phyloP scores from a whole-genome alignment of 345 rosid species.

The Trapa bicornis region DNA sequence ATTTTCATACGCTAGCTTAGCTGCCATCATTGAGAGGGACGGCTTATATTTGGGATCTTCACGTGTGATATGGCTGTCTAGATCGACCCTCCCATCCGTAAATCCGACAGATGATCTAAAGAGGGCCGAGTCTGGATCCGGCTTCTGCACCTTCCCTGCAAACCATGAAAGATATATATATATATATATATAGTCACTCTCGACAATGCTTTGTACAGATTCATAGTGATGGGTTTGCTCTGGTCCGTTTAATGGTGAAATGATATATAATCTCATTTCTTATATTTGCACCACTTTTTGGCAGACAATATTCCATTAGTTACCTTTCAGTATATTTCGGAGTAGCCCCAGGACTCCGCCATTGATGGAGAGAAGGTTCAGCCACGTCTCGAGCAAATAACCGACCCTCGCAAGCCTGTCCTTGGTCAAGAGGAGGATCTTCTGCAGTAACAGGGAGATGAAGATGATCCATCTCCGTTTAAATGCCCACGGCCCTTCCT shows the following conservation, averaged over 20 bases:
- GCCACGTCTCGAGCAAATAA: conserved; percentile 16
- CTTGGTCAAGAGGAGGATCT: conserved; percentile 17
- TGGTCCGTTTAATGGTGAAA: neutral
- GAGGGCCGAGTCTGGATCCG: conserved; percentile 22
- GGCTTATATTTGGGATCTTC: conserved; percentile 25
- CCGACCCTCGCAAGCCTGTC: conserved; percentile 17
- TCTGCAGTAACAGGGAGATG: conserved; percentile 33
- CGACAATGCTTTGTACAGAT: too few species aligned
- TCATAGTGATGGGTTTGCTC: neutral
- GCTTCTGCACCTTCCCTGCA: conserved; percentile 32
- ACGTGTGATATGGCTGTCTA: conserved; percentile 22
- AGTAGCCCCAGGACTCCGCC: conserved; percentile 27
- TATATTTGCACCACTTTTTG: too few species aligned
- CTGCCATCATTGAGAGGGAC: conserved; percentile 37
- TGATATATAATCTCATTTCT: too few species aligned
- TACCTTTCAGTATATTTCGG: conserved; percentile 27
- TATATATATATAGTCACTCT: too few species aligned
- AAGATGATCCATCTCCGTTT: conserved; percentile 40
- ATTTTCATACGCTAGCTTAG: conserved; percentile 42
- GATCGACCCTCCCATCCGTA: conserved; percentile 28
- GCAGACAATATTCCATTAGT: neutral
- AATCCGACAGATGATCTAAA: conserved; percentile 28
- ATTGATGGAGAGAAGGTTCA: conserved; percentile 33
- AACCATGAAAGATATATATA: neutral
- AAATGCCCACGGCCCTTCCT: conserved; percentile 10